phyloP scores from a whole-genome alignment of 768 basidiomycete species.

The Exidia glandulosa region DNA sequence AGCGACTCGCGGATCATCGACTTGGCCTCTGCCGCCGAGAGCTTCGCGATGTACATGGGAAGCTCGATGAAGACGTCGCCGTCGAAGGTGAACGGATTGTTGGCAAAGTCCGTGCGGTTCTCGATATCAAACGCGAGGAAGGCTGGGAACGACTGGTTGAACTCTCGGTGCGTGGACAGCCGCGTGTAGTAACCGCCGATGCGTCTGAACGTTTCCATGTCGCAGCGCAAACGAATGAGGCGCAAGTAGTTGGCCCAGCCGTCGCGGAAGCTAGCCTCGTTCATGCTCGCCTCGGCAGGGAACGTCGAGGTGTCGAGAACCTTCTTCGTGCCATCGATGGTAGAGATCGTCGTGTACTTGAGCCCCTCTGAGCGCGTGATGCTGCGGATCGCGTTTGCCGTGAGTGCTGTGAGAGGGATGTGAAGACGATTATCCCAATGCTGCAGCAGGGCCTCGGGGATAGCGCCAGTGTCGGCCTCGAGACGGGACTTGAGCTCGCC shows the following conservation, averaged over 20 bases:
- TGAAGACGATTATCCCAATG: not conserved
- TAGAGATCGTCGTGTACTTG: not conserved
- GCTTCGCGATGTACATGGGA: not conserved
- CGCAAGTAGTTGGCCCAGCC: not conserved
- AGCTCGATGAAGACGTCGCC: not conserved
- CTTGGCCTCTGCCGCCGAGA: no score
- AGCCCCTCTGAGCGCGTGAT: not conserved
- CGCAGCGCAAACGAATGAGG: not conserved
- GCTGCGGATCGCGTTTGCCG: not conserved
- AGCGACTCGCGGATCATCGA: no score
- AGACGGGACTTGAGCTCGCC: not conserved
- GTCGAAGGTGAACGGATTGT: not conserved
- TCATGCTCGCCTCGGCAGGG: not conserved
- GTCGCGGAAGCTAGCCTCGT: not conserved
- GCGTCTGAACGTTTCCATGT: not conserved
- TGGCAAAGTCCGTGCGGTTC: not conserved
- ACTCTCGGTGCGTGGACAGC: not conserved
- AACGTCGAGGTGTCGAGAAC: not conserved
- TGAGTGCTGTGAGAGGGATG: not conserved
- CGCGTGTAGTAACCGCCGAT: not conserved
- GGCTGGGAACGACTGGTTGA: not conserved
- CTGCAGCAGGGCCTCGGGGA: not conserved
- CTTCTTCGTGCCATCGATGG: not conserved
- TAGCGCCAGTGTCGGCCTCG: not conserved
- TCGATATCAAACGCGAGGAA: not conserved